Base-by-base conservation (phyloP, 2,329 filamentous ascomycete species). In the Ceratocystis diversiconidia region DNA sequence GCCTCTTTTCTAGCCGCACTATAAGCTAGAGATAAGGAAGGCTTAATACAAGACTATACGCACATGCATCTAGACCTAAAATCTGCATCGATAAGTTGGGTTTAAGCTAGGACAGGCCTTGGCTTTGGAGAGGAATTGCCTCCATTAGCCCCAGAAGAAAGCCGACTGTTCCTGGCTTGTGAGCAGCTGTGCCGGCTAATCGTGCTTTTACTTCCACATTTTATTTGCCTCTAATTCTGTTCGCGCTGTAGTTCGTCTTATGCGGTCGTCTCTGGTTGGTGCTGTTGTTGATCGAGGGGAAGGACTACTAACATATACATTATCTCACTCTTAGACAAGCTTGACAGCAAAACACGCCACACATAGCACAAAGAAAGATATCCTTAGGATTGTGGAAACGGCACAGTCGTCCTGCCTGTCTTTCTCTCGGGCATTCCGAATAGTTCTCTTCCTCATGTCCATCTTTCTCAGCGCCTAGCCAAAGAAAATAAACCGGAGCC, bases 401-500 rank as follows among this genome's bases (percentile, higher is more conserved):
- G 36, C 36, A 41, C 36, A 41, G 36, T 41, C 36, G 36, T 41
- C 36, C 12, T 41, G 36, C 3, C 36, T 41, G 36, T 41, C 36
- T 41, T 41, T 12, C 48, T 19, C 19, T 50, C 48, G 48, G 48
- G 6, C 48, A 50, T 50, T 12, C 48, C 48, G 48, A 19, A 2
- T 50, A 25, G 22, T 50, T 50, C 48, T 50, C 48, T 50, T 50
- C 48, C 48, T 50, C 19, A 50, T 25, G 19, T 10, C 48, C 46
- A 48, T 48, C 46, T 22, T 48, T 22, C 19, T 4, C 46, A 15
- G 10, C 36, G 36, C 36, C 36, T 41, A 41, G 36, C 46, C 17
- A 50, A 50, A 50, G 48, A 50, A 50, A 50, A 50, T 50, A 50
- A 50, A 50, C 48, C 48, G 48, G 48, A 50, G 17, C 48, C 48